Evolutionary conservation across 1,284 basidiomycete species (phyloP).

Genomic region (Rhodofomes roseus): DNA sequence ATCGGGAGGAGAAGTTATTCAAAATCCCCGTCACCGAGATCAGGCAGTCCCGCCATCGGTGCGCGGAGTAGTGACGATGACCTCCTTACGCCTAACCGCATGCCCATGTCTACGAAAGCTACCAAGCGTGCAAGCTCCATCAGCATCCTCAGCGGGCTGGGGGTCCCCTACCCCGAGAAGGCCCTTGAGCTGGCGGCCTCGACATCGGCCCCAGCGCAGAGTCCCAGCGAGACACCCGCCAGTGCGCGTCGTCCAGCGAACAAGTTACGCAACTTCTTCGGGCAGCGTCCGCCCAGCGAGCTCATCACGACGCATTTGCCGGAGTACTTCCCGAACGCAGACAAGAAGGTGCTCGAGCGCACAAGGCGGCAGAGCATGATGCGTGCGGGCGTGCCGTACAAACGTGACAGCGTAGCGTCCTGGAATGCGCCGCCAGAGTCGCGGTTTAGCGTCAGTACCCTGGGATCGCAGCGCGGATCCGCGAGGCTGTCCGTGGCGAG

Average conservation of each 20-base stretch:
- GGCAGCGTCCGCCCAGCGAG: constrained; percentile 95
- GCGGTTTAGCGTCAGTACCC: constrained; percentile 67
- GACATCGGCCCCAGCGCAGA: constrained; percentile 28
- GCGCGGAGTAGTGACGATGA: constrained; percentile 34
- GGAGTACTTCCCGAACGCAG: constrained; percentile 94
- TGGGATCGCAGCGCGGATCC: constrained; percentile 46
- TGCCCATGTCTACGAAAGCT: constrained; percentile 44
- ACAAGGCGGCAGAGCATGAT: constrained; percentile 86
- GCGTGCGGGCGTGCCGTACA: constrained; percentile 29
- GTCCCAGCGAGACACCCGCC: constrained; percentile 30
- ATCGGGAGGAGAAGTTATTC: constrained; percentile 34
- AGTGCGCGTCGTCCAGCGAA: constrained; percentile 47
- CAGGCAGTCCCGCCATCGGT: constrained; percentile 30
- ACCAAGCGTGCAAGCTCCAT: constrained; percentile 92
- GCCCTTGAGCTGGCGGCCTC: constrained; percentile 40
- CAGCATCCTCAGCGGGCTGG: constrained; percentile 91
- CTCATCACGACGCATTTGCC: constrained; percentile 95
- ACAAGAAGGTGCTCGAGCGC: constrained; percentile 85
- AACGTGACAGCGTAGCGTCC: constrained; percentile 33
- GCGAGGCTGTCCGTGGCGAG: constrained; percentile 50
- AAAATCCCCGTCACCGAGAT: constrained; percentile 28
- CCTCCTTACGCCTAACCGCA: constrained; percentile 23
- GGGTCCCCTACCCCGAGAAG: constrained; percentile 71
- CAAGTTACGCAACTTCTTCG: constrained; percentile 95
- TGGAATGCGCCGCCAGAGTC: constrained; percentile 40